Conservation (phyloP, 345 rosid species). For the Punica granatum region DNA sequence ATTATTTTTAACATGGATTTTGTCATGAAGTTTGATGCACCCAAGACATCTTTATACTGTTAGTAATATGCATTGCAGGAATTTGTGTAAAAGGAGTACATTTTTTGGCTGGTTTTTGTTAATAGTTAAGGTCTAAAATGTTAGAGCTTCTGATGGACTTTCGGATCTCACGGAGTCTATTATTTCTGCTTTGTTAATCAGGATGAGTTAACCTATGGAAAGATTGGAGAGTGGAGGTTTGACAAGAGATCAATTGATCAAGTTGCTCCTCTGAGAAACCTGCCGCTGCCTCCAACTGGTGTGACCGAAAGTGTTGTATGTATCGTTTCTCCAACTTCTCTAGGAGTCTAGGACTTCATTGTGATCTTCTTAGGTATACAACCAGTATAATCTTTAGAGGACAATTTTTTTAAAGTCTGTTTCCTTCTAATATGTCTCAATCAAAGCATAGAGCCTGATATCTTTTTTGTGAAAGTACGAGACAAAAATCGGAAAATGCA, state of each 20-base stretch:
- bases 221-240: constrained; percentile 93
- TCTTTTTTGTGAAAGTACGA: background rate
- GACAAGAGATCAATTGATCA: constrained; percentile 74
- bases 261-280: constrained; percentile 69
- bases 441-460: background rate
- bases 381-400: background rate
- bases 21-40: too few relatives aligned
- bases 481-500: background rate
- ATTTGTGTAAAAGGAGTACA: too few relatives aligned
- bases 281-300: constrained; percentile 87
- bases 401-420: background rate
- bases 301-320: constrained; percentile 96
- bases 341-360: background rate
- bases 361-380: background rate
- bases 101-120: too few relatives aligned
- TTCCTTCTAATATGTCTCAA: background rate
- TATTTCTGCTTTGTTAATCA: constrained; percentile 19
- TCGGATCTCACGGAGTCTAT: background rate
- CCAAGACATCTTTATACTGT: too few relatives aligned
- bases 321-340: background rate
- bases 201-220: constrained; percentile 88
- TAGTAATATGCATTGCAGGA: too few relatives aligned
- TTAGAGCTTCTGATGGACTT: background rate
- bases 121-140: background rate
- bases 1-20: too few relatives aligned